Evolutionary conservation across 148 eudicot genomes (phyloP), one percentile per base, ranked within the genome.

Genomic region (Dysphania ambrosioides): DNA sequence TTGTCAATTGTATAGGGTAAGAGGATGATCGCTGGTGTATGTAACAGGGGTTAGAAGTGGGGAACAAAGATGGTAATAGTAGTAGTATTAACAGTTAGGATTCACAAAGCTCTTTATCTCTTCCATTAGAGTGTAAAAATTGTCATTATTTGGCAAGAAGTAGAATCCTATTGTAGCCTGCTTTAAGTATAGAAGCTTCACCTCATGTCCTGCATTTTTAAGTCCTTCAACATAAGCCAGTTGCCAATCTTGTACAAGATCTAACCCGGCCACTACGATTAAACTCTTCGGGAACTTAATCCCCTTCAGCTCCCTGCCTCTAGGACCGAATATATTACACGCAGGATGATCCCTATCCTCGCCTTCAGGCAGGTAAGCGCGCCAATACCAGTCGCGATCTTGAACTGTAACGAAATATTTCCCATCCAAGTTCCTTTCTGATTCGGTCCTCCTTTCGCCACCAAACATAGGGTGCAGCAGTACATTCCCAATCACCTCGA

Each of bases 361-460:
- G 0, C 95, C 97, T 71, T 88, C 91, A 0, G 97, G 97, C 0
- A 92, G 44, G 71, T 78, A 92, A 0, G 97, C 95, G 8, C 95
- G 76, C 97, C 97, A 92, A 58, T 92, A 92, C 97, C 97, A 92
- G 83, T 92, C 97, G 16, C 97, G 75, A 68, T 92, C 97, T 26
- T 87, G 91, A 32, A 92, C 55, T 26, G 86, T 88, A 2, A 90
- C 89, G 32, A 92, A 92, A 49, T 90, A 92, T 30, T 88, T 90
- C 27, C 93, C 95, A 36, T 92, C 97, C 38, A 92, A 77, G 8
- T 79, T 76, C 57, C 40, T 78, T 74, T 92, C 97, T 2, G 91
- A 88, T 18, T 88, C 93, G 0, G 80, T 90, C 72, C 97, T 79
- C 49, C 65, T 70, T 56, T 85, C 78, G 19, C 97, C 97, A 7